Evolutionary conservation across 1,284 basidiomycete species (phyloP).

Genomic region (Anthracocystis walkeri): DNA sequence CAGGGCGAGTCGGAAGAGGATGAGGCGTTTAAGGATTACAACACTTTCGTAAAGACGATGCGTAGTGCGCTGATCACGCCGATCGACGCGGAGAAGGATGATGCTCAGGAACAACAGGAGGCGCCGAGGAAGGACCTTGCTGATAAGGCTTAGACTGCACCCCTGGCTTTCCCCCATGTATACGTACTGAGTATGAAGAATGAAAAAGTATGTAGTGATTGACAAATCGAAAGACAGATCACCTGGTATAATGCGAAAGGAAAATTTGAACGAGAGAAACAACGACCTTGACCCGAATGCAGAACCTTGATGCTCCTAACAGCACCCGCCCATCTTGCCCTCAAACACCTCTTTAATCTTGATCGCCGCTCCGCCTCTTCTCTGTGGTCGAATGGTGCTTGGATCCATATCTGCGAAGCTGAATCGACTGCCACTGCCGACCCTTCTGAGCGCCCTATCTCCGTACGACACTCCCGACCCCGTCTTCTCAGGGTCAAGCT

Average conservation of each 20-base stretch:
- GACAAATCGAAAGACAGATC: constrained; percentile 3
- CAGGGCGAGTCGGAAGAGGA: background rate
- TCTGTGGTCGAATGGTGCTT: constrained; percentile 21
- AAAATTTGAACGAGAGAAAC: background rate
- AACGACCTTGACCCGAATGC: background rate
- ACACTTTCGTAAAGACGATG: constrained; percentile 46
- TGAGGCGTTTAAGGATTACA: constrained; percentile 38
- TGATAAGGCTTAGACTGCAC: constrained; percentile 9
- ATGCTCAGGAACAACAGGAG: constrained; percentile 13
- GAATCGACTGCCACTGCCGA: constrained; percentile 50
- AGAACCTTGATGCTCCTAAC: constrained; percentile 9
- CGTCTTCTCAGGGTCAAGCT: constrained; percentile 89
- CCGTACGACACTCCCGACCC: constrained; percentile 96
- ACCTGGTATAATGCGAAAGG: constrained; percentile 30
- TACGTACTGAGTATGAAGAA: background rate
- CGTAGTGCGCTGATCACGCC: constrained; percentile 30
- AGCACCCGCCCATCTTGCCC: constrained; percentile 48
- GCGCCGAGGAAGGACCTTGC: constrained; percentile 9
- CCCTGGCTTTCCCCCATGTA: background rate
- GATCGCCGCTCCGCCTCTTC: constrained; percentile 24
- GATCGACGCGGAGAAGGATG: constrained; percentile 13
- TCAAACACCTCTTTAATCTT: constrained; percentile 47
- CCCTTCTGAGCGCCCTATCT: constrained; percentile 78
- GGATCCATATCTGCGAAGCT: constrained; percentile 56
- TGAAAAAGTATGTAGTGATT: constrained; percentile 13